phyloP scores from a whole-genome alignment of 1,139 yeast species.

The Taphrina deformans region DNA sequence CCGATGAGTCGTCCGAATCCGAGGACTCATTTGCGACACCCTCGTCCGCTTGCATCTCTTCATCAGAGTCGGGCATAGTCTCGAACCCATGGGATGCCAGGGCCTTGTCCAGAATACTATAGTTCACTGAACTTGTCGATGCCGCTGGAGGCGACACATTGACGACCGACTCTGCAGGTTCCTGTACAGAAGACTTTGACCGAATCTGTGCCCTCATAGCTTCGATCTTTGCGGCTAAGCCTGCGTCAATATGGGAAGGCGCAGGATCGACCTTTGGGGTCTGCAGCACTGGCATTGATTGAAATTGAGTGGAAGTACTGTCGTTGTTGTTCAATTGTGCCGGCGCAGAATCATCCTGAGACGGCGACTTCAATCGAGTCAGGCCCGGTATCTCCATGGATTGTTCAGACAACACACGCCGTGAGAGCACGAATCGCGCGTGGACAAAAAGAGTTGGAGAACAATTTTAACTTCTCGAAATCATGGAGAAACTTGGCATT shows the following conservation, averaged over 20 bases:
- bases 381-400: slow-evolving; percentile 11
- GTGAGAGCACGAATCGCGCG: no score
- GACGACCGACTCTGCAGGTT: not conserved
- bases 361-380: not conserved
- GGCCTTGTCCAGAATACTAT: slow-evolving; percentile 21
- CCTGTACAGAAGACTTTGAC: not conserved
- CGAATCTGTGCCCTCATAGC: slow-evolving; percentile 27
- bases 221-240: slow-evolving; percentile 15
- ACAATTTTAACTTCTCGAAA: not conserved
- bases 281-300: not conserved
- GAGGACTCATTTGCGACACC: not conserved
- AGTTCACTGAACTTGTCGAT: not conserved
- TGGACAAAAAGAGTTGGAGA: not conserved
- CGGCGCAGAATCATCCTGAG: not conserved
- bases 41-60: not conserved
- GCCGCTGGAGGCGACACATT: not conserved
- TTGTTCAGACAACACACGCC: no score
- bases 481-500: not conserved
- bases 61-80: slow-evolving; percentile 29
- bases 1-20: slow-evolving; percentile 21
- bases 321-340: not conserved
- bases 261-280: not conserved
- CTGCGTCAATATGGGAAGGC: slow-evolving; percentile 2
- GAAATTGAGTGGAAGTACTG: not conserved
- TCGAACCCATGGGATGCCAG: slow-evolving; percentile 29